A percentile compares a stretch with the other conserved stretches of the same genome.
These are phyloP conservation scores for Solanum hybrid DNA, from an alignment of 305 asterid species.

Conservation along the genomic window DNA sequence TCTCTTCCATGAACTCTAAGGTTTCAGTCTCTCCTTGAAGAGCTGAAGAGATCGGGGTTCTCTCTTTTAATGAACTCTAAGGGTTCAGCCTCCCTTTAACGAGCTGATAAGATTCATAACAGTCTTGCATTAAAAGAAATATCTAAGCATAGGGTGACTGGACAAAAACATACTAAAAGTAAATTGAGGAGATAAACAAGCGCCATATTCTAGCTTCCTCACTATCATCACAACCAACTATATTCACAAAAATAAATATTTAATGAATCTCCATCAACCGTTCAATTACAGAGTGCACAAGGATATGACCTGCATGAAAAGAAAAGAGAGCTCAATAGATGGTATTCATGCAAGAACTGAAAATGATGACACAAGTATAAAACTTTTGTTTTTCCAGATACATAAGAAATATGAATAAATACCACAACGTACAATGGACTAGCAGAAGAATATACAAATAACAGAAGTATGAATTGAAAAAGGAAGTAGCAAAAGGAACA, in stretches of 20 bases:
- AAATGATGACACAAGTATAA: background rate
- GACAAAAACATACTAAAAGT: background rate
- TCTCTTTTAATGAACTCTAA: no score
- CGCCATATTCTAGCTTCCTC: background rate
- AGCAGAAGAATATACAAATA: background rate
- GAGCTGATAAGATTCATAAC: no score
- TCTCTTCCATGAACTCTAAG: no score
- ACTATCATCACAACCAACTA: background rate
- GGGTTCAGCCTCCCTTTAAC: no score
- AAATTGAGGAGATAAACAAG: background rate
- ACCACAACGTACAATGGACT: background rate
- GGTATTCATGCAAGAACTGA: background rate
- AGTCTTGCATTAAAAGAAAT: background rate
- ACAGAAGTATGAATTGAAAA: background rate
- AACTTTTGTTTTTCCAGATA: background rate
- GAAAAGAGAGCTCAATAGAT: slow-evolving; percentile 7
- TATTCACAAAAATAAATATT: background rate
- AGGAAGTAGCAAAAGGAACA: background rate
- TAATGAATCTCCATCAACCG: background rate
- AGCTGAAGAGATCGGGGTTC: no score
- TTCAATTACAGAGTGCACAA: slow-evolving; percentile 23
- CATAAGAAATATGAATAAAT: background rate
- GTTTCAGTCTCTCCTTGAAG: no score
- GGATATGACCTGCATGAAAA: slow-evolving; percentile 86
- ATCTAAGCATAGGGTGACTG: background rate